These are phyloP conservation scores for Physcomitrellopsis africana DNA, from an alignment of 225 moss, liverwort and hornwort species.

Conservation along the genomic window DNA sequence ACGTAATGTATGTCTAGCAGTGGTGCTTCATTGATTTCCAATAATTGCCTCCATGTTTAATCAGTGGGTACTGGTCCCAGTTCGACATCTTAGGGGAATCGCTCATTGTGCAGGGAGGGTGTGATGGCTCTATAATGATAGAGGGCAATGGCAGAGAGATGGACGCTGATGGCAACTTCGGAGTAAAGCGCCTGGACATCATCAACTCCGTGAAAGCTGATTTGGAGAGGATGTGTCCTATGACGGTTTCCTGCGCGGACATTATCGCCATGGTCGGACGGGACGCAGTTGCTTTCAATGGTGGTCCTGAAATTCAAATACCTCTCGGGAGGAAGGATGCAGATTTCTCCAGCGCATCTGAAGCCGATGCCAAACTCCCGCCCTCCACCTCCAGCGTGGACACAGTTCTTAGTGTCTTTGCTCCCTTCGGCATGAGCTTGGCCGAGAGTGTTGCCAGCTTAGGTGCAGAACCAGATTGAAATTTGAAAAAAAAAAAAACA, in stretches of 20 bases:
- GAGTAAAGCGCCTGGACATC: conserved; percentile 66
- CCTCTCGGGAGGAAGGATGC: conserved; percentile 55
- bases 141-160: conserved; percentile 48
- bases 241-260: conserved; percentile 70
- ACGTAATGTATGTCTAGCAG: too few species aligned
- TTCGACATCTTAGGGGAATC: neutral
- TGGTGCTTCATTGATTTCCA: neutral
- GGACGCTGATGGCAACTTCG: conserved; percentile 53
- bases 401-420: conserved; percentile 41
- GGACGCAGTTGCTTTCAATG: conserved; percentile 62
- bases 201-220: conserved; percentile 63
- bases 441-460: conserved; percentile 70
- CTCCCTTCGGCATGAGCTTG: conserved; percentile 53
- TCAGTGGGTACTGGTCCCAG: neutral
- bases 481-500: neutral
- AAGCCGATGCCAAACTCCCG: conserved; percentile 53
- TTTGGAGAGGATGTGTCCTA: conserved; percentile 58
- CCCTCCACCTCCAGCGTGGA: conserved; percentile 46
- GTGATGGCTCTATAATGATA: conserved; percentile 73
- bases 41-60: neutral
- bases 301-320: conserved; percentile 57
- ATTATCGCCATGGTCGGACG: conserved; percentile 70
- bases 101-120: conserved; percentile 49
- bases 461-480: conserved; percentile 22
- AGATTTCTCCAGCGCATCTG: conserved; percentile 39